These are phyloP conservation scores for Pueraria montana DNA, from an alignment of 306 rosid genomes.

Conservation along the genomic window DNA sequence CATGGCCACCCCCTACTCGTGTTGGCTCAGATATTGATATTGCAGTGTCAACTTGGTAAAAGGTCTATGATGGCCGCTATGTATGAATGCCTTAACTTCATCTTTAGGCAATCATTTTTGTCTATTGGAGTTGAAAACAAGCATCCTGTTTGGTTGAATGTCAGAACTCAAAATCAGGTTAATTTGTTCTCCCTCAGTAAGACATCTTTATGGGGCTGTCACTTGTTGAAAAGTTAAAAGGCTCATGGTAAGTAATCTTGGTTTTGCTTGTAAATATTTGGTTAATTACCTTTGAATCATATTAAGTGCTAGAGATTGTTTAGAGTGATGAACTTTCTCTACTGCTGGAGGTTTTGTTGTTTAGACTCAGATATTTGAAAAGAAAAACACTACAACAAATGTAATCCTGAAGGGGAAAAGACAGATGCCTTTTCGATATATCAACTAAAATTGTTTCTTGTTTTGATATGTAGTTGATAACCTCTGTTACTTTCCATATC, in stretches of 20 bases:
- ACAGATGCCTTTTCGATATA: no score
- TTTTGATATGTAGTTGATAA: no score
- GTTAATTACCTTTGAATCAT: background rate
- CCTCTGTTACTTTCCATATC: no score
- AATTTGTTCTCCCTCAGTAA: no score
- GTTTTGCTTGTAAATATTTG: background rate
- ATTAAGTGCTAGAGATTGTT: background rate
- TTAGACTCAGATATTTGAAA: no score
- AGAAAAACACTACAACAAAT: no score
- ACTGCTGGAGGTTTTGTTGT: background rate
- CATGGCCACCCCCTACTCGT: no score
- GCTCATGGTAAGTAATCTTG: constrained; percentile 24
- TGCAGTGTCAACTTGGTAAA: no score
- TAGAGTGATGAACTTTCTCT: background rate
- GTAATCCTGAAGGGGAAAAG: no score
- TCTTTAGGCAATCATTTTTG: constrained; percentile 6
- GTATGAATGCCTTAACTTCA: constrained; percentile 16
- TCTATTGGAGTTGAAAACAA: constrained; percentile 43
- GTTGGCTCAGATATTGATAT: no score
- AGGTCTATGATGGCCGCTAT: background rate
- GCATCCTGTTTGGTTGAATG: constrained; percentile 45
- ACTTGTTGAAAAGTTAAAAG: constrained; percentile 33
- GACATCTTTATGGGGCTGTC: background rate
- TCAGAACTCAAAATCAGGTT: constrained; percentile 40
- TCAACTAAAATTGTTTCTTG: no score